Conservation (phyloP, 2,329 filamentous ascomycete species). For the Trichoderma breve region DNA sequence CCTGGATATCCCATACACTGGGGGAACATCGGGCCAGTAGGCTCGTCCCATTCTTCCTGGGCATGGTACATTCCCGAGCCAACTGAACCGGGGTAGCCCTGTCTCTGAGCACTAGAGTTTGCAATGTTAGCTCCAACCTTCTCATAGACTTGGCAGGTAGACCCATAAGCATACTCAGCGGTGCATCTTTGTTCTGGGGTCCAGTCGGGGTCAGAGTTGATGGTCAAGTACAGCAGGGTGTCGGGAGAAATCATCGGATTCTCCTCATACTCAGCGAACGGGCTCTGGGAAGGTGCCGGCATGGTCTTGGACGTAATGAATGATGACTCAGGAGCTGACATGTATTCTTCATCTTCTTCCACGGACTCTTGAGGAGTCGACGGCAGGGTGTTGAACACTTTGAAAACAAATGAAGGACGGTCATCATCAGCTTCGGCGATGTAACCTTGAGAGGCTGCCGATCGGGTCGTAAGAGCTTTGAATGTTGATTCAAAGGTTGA, state of each 20-base stretch:
- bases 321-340: constrained; percentile 39
- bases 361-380: background rate
- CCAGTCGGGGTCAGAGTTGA: background rate
- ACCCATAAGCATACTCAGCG: background rate
- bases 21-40: background rate
- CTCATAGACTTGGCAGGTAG: background rate
- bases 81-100: background rate
- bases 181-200: background rate
- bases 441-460: background rate
- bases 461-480: constrained; percentile 34
- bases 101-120: background rate
- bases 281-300: background rate
- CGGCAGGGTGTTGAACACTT: background rate
- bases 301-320: constrained; percentile 33
- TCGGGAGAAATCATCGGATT: background rate
- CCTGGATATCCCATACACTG: constrained; percentile 23
- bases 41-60: background rate
- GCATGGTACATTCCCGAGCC: background rate
- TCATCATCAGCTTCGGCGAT: background rate
- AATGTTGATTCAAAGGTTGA: constrained; percentile 41
- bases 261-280: background rate
- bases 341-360: background rate
- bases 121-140: background rate
- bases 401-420: background rate
- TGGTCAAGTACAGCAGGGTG: background rate